These are phyloP conservation scores for Pyrenula aspistea DNA, from an alignment of 495 filamentous ascomycete species.

Conservation along the genomic window DNA sequence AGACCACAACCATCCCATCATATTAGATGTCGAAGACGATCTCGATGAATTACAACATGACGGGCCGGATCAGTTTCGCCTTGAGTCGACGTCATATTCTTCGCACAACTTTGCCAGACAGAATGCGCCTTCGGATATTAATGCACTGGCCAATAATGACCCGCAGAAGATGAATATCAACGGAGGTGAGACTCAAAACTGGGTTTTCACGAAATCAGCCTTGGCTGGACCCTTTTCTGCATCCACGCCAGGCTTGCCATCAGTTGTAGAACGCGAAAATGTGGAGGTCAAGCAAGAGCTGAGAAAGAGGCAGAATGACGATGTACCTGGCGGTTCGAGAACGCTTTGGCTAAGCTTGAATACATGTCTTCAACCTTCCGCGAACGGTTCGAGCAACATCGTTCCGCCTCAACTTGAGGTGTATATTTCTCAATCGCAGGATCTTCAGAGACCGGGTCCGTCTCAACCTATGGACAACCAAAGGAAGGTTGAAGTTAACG, in stretches of 20 bases:
- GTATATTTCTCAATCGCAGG: slow-evolving; percentile 56
- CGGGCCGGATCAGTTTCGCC: slow-evolving; percentile 45
- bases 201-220: slow-evolving; percentile 34
- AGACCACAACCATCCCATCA: slow-evolving; percentile 33
- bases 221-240: slow-evolving; percentile 22
- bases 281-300: slow-evolving; percentile 1
- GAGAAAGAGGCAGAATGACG: slow-evolving; percentile 13
- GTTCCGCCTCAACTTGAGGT: slow-evolving; percentile 55
- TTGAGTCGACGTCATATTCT: slow-evolving; percentile 23
- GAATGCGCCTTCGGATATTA: slow-evolving; percentile 34
- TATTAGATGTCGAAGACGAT: slow-evolving; percentile 22
- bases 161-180: slow-evolving; percentile 39
- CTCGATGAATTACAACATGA: slow-evolving; percentile 40
- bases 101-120: neutral
- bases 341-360: slow-evolving; percentile 70
- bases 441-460: slow-evolving; percentile 59
- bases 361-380: slow-evolving; percentile 60
- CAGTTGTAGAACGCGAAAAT: slow-evolving; percentile 12
- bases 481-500: slow-evolving; percentile 28
- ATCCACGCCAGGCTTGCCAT: slow-evolving; percentile 23
- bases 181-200: slow-evolving; percentile 45
- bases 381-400: slow-evolving; percentile 19
- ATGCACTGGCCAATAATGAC: slow-evolving; percentile 51
- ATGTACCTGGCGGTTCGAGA: slow-evolving; percentile 10
- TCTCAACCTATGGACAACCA: slow-evolving; percentile 25